Evolutionary conservation across 208 protist genomes (phyloP), one percentile per base, ranked within the genome.

Genomic region (Leishmania lainsoni): DNA sequence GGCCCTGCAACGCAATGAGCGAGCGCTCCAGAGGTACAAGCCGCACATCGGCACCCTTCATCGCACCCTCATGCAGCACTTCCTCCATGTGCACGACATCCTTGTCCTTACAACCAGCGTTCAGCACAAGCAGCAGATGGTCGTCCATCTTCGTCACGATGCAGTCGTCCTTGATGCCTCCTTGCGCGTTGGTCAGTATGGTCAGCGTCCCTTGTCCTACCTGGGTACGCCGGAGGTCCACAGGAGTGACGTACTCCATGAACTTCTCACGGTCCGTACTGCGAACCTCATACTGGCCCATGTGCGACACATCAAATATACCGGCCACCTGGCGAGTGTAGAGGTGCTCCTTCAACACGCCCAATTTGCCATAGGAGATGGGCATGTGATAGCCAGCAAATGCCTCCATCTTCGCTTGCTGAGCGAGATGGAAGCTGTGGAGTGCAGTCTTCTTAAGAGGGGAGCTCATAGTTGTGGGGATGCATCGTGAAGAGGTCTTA

Each of bases 291-390:
- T 99, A 86, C 83, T 99, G 97, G 48, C 97, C 96, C 98, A 99
- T 98, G 90, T 99, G 98, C 26, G 97, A 99, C 0, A 99, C 96
- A 83, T 99, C 99, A 81, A 99, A 99, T 39, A 99, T 83, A 59
- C 91, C 86, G n/a, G 92, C 89, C 2, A 89, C 90, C 71, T 89
- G 81, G 76, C 98, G 91, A 3, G 92, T 97, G 86, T 98, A 97
- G 22, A 95, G 35, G 87, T 99, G 97, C 72, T 97, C 95, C 48
- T 95, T 94, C 20, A 98, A 88, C 22, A 98, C 91, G 51, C 95
- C 94, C 66, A 84, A 82, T 52, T 87, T 91, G 12, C 86, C 78
- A 88, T 99, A 99, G 75, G 94, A 87, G 22, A 99, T 93, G n/a
- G 99, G 99, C 98, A 99, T 99, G 54, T 94, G 90, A 81, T 96